phyloP scores from a whole-genome alignment of 192 early-diverging fungal species.

The Coemansia sp. region DNA sequence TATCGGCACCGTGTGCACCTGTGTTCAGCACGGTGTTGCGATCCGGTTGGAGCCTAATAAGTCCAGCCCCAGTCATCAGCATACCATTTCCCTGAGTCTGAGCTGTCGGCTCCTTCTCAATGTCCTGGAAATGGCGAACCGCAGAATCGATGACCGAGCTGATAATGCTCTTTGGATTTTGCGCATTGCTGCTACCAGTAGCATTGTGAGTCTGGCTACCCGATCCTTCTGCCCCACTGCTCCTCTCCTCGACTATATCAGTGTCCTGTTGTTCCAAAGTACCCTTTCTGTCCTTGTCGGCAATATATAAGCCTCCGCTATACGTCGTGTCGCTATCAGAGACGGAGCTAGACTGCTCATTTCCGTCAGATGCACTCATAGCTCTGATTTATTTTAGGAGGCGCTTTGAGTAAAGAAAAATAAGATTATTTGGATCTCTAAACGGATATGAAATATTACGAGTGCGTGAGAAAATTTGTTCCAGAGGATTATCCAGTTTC shows the following conservation, averaged over 20 bases:
- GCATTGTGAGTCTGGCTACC: background rate
- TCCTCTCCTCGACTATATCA: background rate
- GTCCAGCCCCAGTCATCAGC: constrained; percentile 29
- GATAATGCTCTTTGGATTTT: constrained; percentile 7
- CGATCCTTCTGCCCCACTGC: background rate
- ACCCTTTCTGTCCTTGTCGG: background rate
- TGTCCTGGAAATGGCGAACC: constrained; percentile 30
- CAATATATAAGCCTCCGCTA: background rate
- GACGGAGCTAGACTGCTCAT: background rate
- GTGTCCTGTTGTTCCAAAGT: background rate
- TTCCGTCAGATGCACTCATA: background rate
- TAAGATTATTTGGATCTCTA: background rate
- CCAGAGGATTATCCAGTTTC: too few relatives aligned
- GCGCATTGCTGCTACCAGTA: background rate
- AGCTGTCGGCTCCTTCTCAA: constrained; percentile 22
- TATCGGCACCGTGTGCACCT: background rate
- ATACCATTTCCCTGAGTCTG: constrained; percentile 8
- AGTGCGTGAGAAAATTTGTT: constrained; percentile 6
- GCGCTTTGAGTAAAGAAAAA: background rate
- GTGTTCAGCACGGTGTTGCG: constrained; percentile 16
- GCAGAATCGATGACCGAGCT: constrained; percentile 22
- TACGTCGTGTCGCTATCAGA: background rate
- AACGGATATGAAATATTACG: background rate
- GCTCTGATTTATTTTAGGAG: background rate
- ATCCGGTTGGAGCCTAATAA: constrained; percentile 41